A percentile compares a stretch with the other conserved stretches of the same genome.
Evolutionary conservation across 2,329 filamentous ascomycete genomes (phyloP).

Genomic region (Xylaria sp.): DNA sequence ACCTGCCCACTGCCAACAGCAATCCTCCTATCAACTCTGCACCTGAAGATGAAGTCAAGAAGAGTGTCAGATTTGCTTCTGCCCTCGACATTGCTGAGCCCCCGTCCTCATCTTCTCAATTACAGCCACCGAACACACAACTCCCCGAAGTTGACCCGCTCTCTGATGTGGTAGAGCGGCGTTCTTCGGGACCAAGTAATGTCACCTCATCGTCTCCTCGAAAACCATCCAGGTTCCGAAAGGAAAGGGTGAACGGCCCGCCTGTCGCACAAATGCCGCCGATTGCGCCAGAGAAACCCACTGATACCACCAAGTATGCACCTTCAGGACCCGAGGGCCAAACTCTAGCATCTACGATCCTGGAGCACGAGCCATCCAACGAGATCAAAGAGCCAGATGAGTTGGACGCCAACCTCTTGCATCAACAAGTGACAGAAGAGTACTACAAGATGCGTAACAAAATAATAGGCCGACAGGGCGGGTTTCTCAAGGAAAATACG

Average conservation of each 20-base stretch:
- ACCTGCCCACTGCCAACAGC: constrained; percentile 42
- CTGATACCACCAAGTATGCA: constrained; percentile 54
- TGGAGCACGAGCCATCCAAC: constrained; percentile 62
- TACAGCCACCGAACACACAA: constrained; percentile 28
- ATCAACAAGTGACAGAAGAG: constrained; percentile 82
- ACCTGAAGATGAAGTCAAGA: constrained; percentile 39
- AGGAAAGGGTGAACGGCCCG: constrained; percentile 47
- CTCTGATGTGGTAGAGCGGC: constrained; percentile 64
- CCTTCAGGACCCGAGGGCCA: constrained; percentile 63
- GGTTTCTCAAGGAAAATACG: constrained; percentile 79
- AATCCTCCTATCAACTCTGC: constrained; percentile 7
- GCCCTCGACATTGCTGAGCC: constrained; percentile 47
- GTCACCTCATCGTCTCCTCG: constrained; percentile 44
- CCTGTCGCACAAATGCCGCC: constrained; percentile 35
- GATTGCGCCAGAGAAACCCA: constrained; percentile 55
- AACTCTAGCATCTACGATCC: constrained; percentile 69
- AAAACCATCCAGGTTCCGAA: constrained; percentile 65
- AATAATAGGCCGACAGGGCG: constrained; percentile 84
- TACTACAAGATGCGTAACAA: constrained; percentile 86
- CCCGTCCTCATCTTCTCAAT: constrained; percentile 45
- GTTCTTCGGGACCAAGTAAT: constrained; percentile 30
- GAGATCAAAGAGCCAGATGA: constrained; percentile 65
- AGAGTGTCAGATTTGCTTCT: constrained; percentile 48
- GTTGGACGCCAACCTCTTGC: constrained; percentile 76
- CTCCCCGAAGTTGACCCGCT: constrained; percentile 58